Percentiles rank a stretch among this genome's conserved stretches.
Evolutionary conservation across 2,329 filamentous ascomycete species (phyloP).

Genomic region (Colletotrichum viniferum): DNA sequence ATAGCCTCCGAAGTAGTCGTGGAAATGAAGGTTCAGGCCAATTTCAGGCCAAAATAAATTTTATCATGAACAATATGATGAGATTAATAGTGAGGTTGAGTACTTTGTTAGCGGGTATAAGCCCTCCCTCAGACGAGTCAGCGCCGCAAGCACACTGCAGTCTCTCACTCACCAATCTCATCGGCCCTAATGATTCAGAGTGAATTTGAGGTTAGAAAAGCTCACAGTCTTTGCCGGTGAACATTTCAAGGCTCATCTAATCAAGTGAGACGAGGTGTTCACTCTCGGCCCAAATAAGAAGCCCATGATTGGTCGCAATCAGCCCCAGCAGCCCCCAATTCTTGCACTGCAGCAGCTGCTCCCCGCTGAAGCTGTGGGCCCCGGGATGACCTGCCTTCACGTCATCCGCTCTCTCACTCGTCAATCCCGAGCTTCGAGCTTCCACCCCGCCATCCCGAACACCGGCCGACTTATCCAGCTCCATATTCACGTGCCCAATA

Average conservation of each 20-base stretch:
- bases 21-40: no score
- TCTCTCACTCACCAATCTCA: not conserved
- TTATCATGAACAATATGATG: not conserved
- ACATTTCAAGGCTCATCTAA: not conserved
- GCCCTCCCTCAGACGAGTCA: not conserved
- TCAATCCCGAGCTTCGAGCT: not conserved
- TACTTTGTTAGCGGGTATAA: not conserved
- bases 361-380: not conserved
- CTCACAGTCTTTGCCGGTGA: not conserved
- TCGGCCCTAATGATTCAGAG: not conserved
- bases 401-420: not conserved
- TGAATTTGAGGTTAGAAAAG: not conserved
- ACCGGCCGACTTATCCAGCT: not conserved
- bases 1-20: not conserved
- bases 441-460: not conserved
- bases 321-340: not conserved
- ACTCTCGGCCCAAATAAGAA: not conserved
- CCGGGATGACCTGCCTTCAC: not conserved
- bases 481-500: not conserved
- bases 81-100: not conserved
- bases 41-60: no score
- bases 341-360: not conserved
- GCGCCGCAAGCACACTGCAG: not conserved
- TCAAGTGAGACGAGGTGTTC: not conserved
- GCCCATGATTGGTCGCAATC: not conserved